phyloP scores from a whole-genome alignment of 768 basidiomycete species.

The Cyclocybe cylindracea region DNA sequence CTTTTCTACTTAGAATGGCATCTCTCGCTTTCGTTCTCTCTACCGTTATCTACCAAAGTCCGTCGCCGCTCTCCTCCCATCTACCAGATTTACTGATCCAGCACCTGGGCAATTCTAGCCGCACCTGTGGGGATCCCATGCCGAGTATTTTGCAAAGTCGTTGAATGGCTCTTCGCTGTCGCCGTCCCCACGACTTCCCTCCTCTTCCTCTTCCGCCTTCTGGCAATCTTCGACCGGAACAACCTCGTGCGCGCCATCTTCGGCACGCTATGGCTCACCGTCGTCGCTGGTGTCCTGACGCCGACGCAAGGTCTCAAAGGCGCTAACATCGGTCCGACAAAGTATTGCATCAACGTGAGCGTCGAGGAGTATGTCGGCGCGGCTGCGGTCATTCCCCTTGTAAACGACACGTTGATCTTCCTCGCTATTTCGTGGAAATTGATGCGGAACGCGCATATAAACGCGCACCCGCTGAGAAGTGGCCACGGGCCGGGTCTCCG shows the following conservation, averaged over 20 bases:
- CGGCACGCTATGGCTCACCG: conserved; percentile 24
- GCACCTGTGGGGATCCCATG: conserved; percentile 6
- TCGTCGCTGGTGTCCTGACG: conserved; percentile 19
- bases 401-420: conserved; percentile 28
- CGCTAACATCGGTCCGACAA: conserved; percentile 10
- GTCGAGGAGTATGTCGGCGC: conserved; percentile 10
- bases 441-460: conserved; percentile 3
- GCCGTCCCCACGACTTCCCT: conserved; percentile 14
- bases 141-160: background rate
- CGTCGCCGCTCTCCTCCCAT: too few species aligned
- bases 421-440: conserved; percentile 28
- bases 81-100: too few species aligned
- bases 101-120: background rate
- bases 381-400: conserved; percentile 11
- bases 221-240: conserved; percentile 17
- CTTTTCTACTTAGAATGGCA: too few species aligned
- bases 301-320: conserved; percentile 16
- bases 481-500: background rate
- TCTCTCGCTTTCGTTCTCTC: too few species aligned
- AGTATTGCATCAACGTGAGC: conserved; percentile 17
- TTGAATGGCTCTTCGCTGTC: conserved; percentile 12
- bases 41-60: too few species aligned
- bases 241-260: conserved; percentile 17
- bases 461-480: background rate
- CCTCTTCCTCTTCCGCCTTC: conserved; percentile 24